Evolutionary conservation across 192 early-diverging fungal species (phyloP).

Genomic region (Dissophora ornata): DNA sequence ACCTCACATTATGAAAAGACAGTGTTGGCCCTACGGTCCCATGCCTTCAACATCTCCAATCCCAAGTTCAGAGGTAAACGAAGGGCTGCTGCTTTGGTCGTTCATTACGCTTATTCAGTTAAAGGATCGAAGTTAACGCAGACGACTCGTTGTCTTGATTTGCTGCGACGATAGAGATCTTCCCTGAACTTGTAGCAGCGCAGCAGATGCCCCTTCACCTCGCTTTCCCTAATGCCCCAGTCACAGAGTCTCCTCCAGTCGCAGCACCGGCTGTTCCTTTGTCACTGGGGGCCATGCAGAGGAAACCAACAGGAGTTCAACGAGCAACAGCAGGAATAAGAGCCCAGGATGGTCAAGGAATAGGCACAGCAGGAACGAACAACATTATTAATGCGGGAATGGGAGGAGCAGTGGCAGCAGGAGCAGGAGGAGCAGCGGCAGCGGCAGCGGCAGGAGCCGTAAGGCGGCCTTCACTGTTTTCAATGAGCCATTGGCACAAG

Average conservation of each 20-base stretch:
- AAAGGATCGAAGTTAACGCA: too few relatives aligned
- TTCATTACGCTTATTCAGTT: too few relatives aligned
- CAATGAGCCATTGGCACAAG: conserved; percentile 63
- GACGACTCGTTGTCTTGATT: background rate
- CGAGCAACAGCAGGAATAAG: conserved; percentile 2
- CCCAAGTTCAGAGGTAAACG: conserved; percentile 77
- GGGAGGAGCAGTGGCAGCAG: conserved; percentile 9
- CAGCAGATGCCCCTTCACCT: conserved; percentile 57
- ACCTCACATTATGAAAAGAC: conserved; percentile 83
- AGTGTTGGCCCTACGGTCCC: conserved; percentile 80
- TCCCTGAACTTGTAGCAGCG: conserved; percentile 84
- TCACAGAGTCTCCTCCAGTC: conserved; percentile 32
- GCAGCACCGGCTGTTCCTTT: background rate
- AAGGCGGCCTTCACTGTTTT: conserved; percentile 37
- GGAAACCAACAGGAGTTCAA: conserved; percentile 5
- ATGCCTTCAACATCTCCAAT: conserved; percentile 82
- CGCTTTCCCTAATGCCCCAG: conserved; percentile 54
- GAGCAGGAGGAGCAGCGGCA: conserved; percentile 8
- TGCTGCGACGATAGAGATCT: conserved; percentile 66
- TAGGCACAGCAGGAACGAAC: background rate
- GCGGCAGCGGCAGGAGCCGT: conserved; percentile 31
- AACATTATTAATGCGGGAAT: background rate
- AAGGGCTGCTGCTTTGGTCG: too few relatives aligned
- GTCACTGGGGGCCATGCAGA: conserved; percentile 7
- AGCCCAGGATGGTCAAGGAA: conserved; percentile 7